These are phyloP conservation scores for Crucihimalaya himalaica DNA, from an alignment of 345 rosid species.

Conservation along the genomic window DNA sequence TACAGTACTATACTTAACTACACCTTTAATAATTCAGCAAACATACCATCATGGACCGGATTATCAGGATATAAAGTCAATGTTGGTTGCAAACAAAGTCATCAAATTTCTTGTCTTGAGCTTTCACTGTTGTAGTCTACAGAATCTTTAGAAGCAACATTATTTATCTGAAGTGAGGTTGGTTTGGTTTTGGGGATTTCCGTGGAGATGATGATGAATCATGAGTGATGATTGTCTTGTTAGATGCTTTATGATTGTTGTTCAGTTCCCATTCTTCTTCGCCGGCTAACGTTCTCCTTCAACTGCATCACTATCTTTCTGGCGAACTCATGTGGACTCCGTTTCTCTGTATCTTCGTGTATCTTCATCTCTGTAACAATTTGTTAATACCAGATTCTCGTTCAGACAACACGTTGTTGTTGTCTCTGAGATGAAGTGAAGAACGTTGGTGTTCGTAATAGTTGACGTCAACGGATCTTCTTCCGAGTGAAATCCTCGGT, in stretches of 20 bases:
- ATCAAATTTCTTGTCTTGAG: slow-evolving; percentile 11
- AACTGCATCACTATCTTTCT: slow-evolving; percentile 80
- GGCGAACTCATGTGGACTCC: slow-evolving; percentile 65
- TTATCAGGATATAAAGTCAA: background rate
- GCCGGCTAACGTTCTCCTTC: slow-evolving; percentile 58
- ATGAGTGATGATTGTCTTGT: slow-evolving; percentile 32
- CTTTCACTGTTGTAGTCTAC: slow-evolving; percentile 14
- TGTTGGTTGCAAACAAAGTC: too few relatives aligned
- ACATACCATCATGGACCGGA: slow-evolving; percentile 38
- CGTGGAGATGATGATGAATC: slow-evolving; percentile 53
- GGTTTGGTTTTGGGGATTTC: slow-evolving; percentile 46
- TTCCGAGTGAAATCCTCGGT: slow-evolving; percentile 73
- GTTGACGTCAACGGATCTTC: slow-evolving; percentile 69
- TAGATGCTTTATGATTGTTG: slow-evolving; percentile 48
- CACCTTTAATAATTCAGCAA: slow-evolving; percentile 12
- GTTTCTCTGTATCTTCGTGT: slow-evolving; percentile 58
- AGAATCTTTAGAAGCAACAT: slow-evolving; percentile 14
- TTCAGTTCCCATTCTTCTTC: slow-evolving; percentile 64
- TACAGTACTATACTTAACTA: background rate
- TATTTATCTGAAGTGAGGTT: slow-evolving; percentile 13
- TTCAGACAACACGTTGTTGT: slow-evolving; percentile 26
- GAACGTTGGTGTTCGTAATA: slow-evolving; percentile 57
- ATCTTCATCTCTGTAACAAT: slow-evolving; percentile 51
- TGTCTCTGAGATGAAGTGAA: slow-evolving; percentile 78
- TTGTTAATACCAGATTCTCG: slow-evolving; percentile 35